These are phyloP conservation scores for Penicillium verhagenii DNA, from an alignment of 495 filamentous ascomycete genomes.

Conservation along the genomic window DNA sequence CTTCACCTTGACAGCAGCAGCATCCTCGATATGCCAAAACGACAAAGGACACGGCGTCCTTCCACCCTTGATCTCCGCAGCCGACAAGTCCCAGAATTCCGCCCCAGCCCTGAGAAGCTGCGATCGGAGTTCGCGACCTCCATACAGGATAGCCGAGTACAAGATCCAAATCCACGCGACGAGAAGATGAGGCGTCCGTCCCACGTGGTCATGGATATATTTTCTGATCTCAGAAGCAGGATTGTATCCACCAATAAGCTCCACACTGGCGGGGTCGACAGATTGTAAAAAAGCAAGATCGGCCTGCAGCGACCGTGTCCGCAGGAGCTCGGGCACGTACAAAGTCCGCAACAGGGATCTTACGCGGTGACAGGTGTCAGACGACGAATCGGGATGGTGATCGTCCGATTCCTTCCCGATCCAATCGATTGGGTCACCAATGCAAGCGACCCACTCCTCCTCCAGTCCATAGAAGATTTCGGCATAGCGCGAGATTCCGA, in stretches of 20 bases:
- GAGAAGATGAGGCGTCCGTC: conserved; percentile 46
- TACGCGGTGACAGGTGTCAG: conserved; percentile 3
- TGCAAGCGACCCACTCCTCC: conserved; percentile 11
- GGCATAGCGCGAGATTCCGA: conserved; percentile 16
- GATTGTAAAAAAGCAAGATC: conserved; percentile 12
- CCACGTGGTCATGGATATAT: conserved; percentile 16
- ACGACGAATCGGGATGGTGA: background rate
- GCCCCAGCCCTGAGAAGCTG: conserved; percentile 40
- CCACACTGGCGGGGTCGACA: background rate
- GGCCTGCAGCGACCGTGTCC: conserved; percentile 9
- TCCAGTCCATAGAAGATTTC: conserved; percentile 15
- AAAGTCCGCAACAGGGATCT: conserved; percentile 8
- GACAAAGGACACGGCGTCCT: conserved; percentile 33
- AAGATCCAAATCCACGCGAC: conserved; percentile 59
- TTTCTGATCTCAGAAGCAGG: background rate
- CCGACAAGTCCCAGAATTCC: conserved; percentile 43
- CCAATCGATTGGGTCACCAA: conserved; percentile 16
- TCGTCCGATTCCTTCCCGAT: conserved; percentile 8
- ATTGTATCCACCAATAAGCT: background rate
- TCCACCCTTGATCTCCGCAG: conserved; percentile 9
- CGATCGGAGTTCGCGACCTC: conserved; percentile 52
- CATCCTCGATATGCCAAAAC: conserved; percentile 25
- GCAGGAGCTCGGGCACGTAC: conserved; percentile 13
- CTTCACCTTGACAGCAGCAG: conserved; percentile 15
- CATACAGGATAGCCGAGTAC: conserved; percentile 60